Base-by-base conservation (phyloP, 2,329 filamentous ascomycete genomes). In the Colletotrichum sp. region DNA sequence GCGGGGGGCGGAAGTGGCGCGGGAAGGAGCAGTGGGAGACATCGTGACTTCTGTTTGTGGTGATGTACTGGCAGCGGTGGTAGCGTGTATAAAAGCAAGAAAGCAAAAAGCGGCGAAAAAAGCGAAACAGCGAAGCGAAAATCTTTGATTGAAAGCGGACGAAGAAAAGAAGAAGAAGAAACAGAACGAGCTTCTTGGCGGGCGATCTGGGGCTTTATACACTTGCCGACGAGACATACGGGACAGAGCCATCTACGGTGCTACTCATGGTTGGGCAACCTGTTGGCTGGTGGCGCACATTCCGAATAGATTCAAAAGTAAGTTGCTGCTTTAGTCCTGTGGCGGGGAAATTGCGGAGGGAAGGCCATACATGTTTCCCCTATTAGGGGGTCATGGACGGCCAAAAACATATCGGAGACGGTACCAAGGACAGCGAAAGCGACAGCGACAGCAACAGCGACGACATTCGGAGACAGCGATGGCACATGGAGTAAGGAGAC, bases 101-200 rank as follows among this genome's bases (percentile, higher is more conserved):
- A 52, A 22, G 44, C 44, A 4, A 8, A 13, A n/a, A 52, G 6
- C 11, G 44, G 34, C 34, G 7, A 36, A 44, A 13, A 52, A 52
- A 22, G n/a, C 44, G 11, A 22, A 52, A 22, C n/a, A 52, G 44
- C 44, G 44, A 19, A 22, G 44, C 44, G 9, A 13, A n/a, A 22
- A 8, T 1, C 5, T 22, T 52, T 52, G 44, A 13, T 52, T 6
- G 3, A 5, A 13, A 52, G 44, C n/a, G n/a, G 44, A 52, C 11
- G 44, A 13, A 52, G 6, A 9, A 5, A 13, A 52, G 5, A 22
- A 49, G n/a, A 6, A 22, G 19, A 16, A 44, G 8, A n/a, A 49
- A 7, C 5, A 44, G 9, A 13, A 3, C 1, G n/a, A 5, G 8
- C 39, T 44, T n/a, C 39, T 4, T n/a, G 16, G 8, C 1, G 16